Percentiles rank a stretch among this genome's conserved stretches.
Evolutionary conservation across 2,329 filamentous ascomycete genomes (phyloP).

Genomic region (Monilinia polystroma): DNA sequence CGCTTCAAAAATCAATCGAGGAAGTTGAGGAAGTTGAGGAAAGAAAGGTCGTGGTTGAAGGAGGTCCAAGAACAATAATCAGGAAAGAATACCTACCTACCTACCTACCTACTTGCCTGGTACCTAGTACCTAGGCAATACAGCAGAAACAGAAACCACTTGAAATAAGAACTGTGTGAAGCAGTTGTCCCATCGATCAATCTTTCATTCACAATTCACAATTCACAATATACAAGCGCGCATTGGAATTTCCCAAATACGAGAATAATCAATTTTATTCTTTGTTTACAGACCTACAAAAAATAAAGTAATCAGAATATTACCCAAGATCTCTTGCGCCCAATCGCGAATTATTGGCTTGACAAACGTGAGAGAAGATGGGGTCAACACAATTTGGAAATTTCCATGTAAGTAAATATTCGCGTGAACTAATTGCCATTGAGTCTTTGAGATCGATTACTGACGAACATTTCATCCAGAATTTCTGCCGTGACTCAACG

Average conservation of each 20-base stretch:
- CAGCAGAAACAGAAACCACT: neutral
- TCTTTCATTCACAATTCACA: neutral
- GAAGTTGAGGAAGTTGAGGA: constrained; percentile 15
- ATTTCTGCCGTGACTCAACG: constrained; percentile 82
- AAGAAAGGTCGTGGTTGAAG: constrained; percentile 2
- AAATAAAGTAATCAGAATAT: constrained; percentile 14
- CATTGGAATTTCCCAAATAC: constrained; percentile 19
- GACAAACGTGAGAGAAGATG: constrained; percentile 25
- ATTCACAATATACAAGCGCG: constrained; percentile 14
- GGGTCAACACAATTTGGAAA: constrained; percentile 52
- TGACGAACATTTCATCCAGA: constrained; percentile 47
- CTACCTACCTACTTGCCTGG: neutral
- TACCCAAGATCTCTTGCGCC: constrained; percentile 4
- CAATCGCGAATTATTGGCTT: constrained; percentile 16
- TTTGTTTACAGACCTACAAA: constrained; percentile 14
- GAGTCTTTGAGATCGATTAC: constrained; percentile 11
- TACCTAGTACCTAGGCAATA: neutral
- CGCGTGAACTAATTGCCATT: constrained; percentile 21
- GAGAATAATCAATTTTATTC: constrained; percentile 18
- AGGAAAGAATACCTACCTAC: constrained; percentile 7
- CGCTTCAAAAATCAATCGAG: neutral
- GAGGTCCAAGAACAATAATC: constrained; percentile 4
- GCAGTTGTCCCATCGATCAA: constrained; percentile 7
- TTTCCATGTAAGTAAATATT: constrained; percentile 48
- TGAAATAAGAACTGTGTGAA: constrained; percentile 1